Evolutionary conservation across 805 yeast species (phyloP).

Genomic region (Hyphopichia homilentoma): DNA sequence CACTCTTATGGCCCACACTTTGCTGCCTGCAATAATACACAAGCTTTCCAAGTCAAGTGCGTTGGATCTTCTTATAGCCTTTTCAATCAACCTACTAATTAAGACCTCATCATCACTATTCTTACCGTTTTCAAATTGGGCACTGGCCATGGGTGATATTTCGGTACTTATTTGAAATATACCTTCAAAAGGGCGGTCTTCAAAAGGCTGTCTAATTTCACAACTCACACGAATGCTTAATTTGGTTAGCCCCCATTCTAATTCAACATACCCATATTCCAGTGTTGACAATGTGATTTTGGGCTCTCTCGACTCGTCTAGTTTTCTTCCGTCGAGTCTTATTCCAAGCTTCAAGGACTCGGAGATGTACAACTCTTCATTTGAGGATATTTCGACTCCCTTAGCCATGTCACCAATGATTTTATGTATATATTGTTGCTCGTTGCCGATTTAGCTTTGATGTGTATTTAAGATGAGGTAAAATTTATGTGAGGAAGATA

Average conservation of each 20-base stretch:
- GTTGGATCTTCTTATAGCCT: constrained; percentile 84
- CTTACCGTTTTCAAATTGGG: constrained; percentile 71
- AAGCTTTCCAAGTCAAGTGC: constrained; percentile 88
- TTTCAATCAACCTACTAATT: constrained; percentile 80
- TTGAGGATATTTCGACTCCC: constrained; percentile 56
- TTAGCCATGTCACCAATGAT: too few relatives aligned
- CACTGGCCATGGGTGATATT: constrained; percentile 84
- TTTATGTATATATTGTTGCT: too few relatives aligned
- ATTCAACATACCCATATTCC: constrained; percentile 79
- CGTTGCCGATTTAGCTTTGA: too few relatives aligned
- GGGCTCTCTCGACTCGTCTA: constrained; percentile 63
- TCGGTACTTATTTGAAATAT: constrained; percentile 80
- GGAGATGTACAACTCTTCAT: constrained; percentile 59
- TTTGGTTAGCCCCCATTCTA: constrained; percentile 69
- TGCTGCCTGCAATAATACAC: constrained; percentile 86
- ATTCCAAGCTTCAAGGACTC: constrained; percentile 59
- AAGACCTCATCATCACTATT: constrained; percentile 78
- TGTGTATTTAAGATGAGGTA: too few relatives aligned
- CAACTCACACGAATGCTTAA: constrained; percentile 73
- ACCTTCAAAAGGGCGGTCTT: constrained; percentile 94
- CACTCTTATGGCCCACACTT: constrained; percentile 89
- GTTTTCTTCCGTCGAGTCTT: constrained; percentile 66
- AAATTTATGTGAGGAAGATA: too few relatives aligned
- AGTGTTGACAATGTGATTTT: constrained; percentile 58
- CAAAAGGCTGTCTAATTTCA: constrained; percentile 73